Conservation (phyloP, 495 filamentous ascomycete genomes). For the Lasiosphaeris hirsuta region DNA sequence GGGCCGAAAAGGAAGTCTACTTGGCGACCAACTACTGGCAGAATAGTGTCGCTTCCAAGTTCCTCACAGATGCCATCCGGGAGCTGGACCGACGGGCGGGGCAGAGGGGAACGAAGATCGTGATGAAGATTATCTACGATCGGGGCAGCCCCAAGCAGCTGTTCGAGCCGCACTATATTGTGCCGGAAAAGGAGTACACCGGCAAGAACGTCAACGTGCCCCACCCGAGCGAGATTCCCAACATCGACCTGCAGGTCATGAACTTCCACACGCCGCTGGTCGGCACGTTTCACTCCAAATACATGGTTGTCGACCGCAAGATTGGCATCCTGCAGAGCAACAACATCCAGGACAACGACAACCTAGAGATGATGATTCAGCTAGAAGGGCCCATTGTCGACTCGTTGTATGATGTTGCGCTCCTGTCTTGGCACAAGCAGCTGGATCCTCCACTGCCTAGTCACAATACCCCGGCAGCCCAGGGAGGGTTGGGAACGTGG, state of each 20-base stretch:
- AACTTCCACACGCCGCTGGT: conserved; percentile 71
- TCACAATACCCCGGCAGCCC: conserved; percentile 47
- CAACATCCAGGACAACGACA: conserved; percentile 76
- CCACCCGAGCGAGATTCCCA: conserved; percentile 58
- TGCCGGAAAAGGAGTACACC: conserved; percentile 56
- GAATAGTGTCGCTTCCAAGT: conserved; percentile 59
- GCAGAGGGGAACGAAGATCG: conserved; percentile 51
- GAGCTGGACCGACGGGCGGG: conserved; percentile 67
- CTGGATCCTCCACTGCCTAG: conserved; percentile 61
- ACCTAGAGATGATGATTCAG: conserved; percentile 76
- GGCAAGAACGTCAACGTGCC: conserved; percentile 58
- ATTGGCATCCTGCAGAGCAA: conserved; percentile 68
- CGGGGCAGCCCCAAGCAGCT: conserved; percentile 62
- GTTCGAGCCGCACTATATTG: conserved; percentile 58
- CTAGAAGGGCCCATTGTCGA: conserved; percentile 76
- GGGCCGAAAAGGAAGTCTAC: conserved; percentile 68
- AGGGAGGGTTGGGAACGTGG: conserved; percentile 20
- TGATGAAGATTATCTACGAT: conserved; percentile 76
- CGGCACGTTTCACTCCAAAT: conserved; percentile 76
- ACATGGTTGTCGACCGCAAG: conserved; percentile 69
- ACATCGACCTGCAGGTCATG: conserved; percentile 68
- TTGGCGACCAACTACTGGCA: conserved; percentile 76
- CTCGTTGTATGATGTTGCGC: conserved; percentile 65
- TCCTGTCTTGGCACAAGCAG: conserved; percentile 67
- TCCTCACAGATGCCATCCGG: conserved; percentile 63